Evolutionary conservation across 2,329 filamentous ascomycete species (phyloP), one percentile per base, ranked within the genome.

Genomic region (Aspergillus alliaceus): DNA sequence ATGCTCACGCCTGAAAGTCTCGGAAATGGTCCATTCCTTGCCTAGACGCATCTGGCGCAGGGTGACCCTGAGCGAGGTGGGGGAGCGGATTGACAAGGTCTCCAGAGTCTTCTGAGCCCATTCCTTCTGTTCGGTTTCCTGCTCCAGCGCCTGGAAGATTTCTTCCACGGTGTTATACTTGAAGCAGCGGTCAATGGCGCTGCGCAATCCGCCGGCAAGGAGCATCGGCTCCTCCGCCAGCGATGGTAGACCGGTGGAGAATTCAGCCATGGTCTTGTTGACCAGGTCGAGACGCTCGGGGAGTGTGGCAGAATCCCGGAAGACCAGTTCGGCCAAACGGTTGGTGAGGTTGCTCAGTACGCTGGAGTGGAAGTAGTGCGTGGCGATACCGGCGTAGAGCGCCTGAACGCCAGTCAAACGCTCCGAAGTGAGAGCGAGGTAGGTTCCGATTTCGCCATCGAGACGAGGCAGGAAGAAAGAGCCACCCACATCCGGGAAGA

Each of bases 401-500:
- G 88, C 89, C 72, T 98, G 90, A 12, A 88, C 88, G 42, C 95
- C 95, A 59, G 83, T 87, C 61, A 99, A 79, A 61, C 86, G 85
- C 70, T 93, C 89, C 70, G 92, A 95, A 7, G 95, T 99, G 62
- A 99, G 82, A 20, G 92, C 95, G 42, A 99, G 86, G 76, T 98
- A 99, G 20, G 90, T 96, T 56, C 95, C 95, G 55, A 96, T 77
- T 58, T 87, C 81, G 50, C 95, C 95, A 67, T 96, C 87, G 82
- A 99, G 87, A 61, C 92, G 85, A 15, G 95, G 91, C 53, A 99
- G 82, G 82, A 98, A 98, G 81, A 98, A 99, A 11, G 91, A 96
- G 31, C 89, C 96, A 59, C 95, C 95, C 49, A 99, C 95, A 70
- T 99, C 96, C 6, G 96, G 95, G 82, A 99, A 99, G 82, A 98